phyloP scores from a whole-genome alignment of 2,329 filamentous ascomycete genomes.

The Epichloe aotearoae region DNA sequence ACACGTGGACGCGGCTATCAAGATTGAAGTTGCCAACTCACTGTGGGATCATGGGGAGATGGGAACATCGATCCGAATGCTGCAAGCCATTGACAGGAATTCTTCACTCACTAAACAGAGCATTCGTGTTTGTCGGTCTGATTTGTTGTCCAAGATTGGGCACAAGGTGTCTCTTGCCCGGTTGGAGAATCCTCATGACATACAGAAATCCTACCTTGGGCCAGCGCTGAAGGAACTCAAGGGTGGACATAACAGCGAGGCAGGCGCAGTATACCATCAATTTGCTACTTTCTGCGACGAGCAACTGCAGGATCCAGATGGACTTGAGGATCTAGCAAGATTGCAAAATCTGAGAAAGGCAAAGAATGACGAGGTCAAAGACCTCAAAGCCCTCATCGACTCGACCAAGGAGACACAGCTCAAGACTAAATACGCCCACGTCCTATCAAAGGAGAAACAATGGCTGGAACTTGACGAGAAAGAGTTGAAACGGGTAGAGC shows the following conservation, averaged over 20 bases:
- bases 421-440: constrained; percentile 42
- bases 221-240: constrained; percentile 74
- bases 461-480: constrained; percentile 87
- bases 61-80: constrained; percentile 75
- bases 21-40: constrained; percentile 75
- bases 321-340: constrained; percentile 70
- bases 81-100: constrained; percentile 55
- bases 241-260: constrained; percentile 51
- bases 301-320: constrained; percentile 77
- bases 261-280: constrained; percentile 83
- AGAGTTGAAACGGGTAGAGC: constrained; percentile 67
- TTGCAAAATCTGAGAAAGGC: constrained; percentile 66
- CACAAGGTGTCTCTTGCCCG: constrained; percentile 81
- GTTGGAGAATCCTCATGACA: constrained; percentile 79
- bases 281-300: constrained; percentile 93
- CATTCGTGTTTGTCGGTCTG: constrained; percentile 59
- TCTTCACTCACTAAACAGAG: constrained; percentile 53
- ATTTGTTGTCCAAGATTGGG: constrained; percentile 75
- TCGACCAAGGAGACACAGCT: constrained; percentile 37
- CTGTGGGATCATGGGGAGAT: constrained; percentile 92
- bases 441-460: constrained; percentile 60
- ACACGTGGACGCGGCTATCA: constrained; percentile 61
- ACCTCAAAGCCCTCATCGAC: constrained; percentile 50
- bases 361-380: constrained; percentile 67
- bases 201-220: constrained; percentile 74